Base-by-base conservation (phyloP, 495 filamentous ascomycete genomes). In the Podospora didyma region DNA sequence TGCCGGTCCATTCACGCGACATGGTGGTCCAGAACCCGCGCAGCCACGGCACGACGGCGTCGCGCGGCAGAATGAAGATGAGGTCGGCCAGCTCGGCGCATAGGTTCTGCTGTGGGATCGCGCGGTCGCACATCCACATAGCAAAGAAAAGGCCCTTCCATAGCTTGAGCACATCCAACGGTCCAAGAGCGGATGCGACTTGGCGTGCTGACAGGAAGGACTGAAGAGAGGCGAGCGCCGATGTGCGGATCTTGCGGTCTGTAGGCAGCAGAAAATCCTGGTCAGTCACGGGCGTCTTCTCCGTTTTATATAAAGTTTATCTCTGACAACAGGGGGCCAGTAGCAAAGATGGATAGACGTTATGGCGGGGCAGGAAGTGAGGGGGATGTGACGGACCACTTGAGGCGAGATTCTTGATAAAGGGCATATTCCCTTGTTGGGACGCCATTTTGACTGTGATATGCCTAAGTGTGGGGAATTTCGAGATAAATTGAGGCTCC, bases 71-170 rank as follows among this genome's bases (percentile, higher is more conserved):
- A 16, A 83, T 74, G 50, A 79, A 75, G 39, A 92, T 72, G 49
- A 97, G 85, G 28, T 75, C 75, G 49, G 94, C 89, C 48, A 97
- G 87, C 47, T 90, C 84, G 53, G 75, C 72, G 64, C 86, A 85
- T 48, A 97, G 87, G 31, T 82, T 83, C 80, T 96, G 93, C 78
- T 97, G 93, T 11, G 88, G 84, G 56, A 86, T 76, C 19, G 91
- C 87, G 49, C 89, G 89, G 74, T 96, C 92, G 69, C 86, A 90
- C 86, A 96, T 93, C 86, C 90, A 96, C 70, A 96, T 84, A 73
- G 91, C 94, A 81, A 88, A 97, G 76, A 95, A 97, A 22, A 98
- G 84, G 35, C 93, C 94, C 72, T 96, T 96, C 91, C 92, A 96
- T 58, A 98, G 80, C 74, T 97, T 96, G 53, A 95, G 79, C 31